Evolutionary conservation across 805 yeast species (phyloP).

Genomic region (Sugiyamaella floridensis): DNA sequence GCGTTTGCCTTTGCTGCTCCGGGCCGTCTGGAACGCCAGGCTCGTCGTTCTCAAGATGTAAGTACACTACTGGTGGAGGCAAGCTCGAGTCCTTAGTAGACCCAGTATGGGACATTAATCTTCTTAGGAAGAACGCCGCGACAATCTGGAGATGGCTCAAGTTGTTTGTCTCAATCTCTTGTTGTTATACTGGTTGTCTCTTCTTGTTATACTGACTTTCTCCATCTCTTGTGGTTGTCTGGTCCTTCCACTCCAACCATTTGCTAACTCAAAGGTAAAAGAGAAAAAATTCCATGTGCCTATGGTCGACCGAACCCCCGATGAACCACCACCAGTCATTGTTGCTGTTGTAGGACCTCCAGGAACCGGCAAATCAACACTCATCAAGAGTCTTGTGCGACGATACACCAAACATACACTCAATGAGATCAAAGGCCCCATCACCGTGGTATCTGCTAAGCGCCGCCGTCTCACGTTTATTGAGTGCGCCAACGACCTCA

Average conservation of each 20-base stretch:
- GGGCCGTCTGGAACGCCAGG: slow-evolving; percentile 75
- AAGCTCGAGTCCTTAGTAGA: no score
- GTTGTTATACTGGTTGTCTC: background rate
- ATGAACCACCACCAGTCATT: slow-evolving; percentile 94
- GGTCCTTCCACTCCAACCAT: no score
- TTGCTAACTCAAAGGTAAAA: slow-evolving; percentile 33
- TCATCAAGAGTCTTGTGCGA: slow-evolving; percentile 81
- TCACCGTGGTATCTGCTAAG: slow-evolving; percentile 94
- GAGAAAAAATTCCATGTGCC: slow-evolving; percentile 92
- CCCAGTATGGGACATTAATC: no score
- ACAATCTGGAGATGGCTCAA: no score
- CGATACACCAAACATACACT: slow-evolving; percentile 82
- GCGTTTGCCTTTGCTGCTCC: slow-evolving; percentile 83
- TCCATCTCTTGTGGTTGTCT: background rate
- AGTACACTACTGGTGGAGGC: slow-evolving; percentile 11
- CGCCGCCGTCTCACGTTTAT: slow-evolving; percentile 86
- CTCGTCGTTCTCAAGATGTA: slow-evolving; percentile 74
- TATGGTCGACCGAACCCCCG: slow-evolving; percentile 95
- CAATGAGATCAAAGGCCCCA: slow-evolving; percentile 87
- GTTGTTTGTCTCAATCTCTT: background rate
- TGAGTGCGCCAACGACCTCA: slow-evolving; percentile 87
- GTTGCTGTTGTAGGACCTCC: slow-evolving; percentile 98
- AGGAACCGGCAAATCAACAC: slow-evolving; percentile 94
- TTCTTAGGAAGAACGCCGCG: no score
- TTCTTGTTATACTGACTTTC: background rate